Evolutionary conservation across 805 yeast genomes (phyloP), one percentile per base, ranked within the genome.

Genomic region (Spathaspora girioi): DNA sequence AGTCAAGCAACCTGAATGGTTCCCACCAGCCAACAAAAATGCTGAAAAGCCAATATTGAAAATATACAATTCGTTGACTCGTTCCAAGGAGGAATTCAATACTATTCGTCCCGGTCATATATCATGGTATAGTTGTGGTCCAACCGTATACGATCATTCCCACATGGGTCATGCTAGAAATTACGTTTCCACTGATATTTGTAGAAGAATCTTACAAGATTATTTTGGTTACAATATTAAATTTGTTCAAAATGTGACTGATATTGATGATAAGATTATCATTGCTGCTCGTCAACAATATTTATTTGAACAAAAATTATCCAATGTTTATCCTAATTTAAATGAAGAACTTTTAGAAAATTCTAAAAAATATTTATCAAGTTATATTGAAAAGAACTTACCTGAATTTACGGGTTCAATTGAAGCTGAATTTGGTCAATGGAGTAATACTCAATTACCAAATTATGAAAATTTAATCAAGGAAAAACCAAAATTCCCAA

Each of bases 91-190:
- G 38, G 86, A 77, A 51, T 93, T 94, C 61, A 68, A 83, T n/a
- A 96, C 98, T 2, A 69, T 75, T 51, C 71, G 75, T 26, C 80
- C 81, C 2, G 80, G 81, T 54, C 80, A 79, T 53, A 87, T 94
- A 47, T 80, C 91, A 0, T 94, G 99, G 99, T 94, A 94, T 73
- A 88, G 91, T 52, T 94, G 99, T 79, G 99, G 99, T 5, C 99
- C 99, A 11, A 94, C 99, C 0, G 99, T 94, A 14, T 94, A 94
- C 65, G 97, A 94, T 69, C 83, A 94, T 32, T 82, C 92, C 48
- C 99, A 94, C 65, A 91, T 94, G 97, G 99, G 99, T 19, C 99
- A 94, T 68, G 99, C 99, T 12, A 79, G 99, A 69, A 94, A 94
- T 71, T 94, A 94, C 63, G 98, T 94, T 47, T 83, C 97, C 9